Base-by-base conservation (phyloP, 345 rosid species). In the Camelina laxa region DNA sequence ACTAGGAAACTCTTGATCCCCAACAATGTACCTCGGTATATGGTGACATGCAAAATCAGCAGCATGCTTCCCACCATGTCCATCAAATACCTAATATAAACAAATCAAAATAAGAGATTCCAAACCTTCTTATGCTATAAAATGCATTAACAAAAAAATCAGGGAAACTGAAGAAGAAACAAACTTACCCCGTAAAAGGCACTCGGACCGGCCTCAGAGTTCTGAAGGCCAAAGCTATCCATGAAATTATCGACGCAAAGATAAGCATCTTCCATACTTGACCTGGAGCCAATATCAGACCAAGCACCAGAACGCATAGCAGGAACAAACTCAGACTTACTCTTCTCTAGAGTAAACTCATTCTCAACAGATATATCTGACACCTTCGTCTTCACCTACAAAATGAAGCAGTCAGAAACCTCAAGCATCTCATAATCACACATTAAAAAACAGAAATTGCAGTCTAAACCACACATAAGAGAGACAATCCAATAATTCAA, bases 31-130 rank as follows among this genome's bases (percentile, higher is more conserved):
- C 79, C 85, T 91, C 7, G 90, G 92, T 73, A 91, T 82, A 75
- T 88, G 82, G 72, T 24, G 11, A 86, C 89, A 54, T 42, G 93
- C 90, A 76, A 89, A 91, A 39, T 91, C 90, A 39, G 98, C 97
- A 20, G 98, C 98, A 81, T 91, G 93, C 78, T 88, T 91, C 68
- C 98, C 97, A 22, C 90, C 96, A 81, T 93, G 97, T 31, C 98
- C 97, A 80, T 93, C 98, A 79, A 92, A 89, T 7, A 89, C 84
- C 90, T 88, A 70, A 61, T 9, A 56, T 6, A 20, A 50, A 59
- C 14, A 59, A 31, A 65, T 3, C 2, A 0, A 27, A 27, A 51
- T 54, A 21, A 33, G 55, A 54, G 54, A 70, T 42, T 22, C 36
- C 36, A 56, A 0, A 59, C 22, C 16, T 64, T 5, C 57, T 24